Evolutionary conservation across 495 filamentous ascomycete genomes (phyloP), one percentile per base, ranked within the genome.

Genomic region (Daldinia childiae): DNA sequence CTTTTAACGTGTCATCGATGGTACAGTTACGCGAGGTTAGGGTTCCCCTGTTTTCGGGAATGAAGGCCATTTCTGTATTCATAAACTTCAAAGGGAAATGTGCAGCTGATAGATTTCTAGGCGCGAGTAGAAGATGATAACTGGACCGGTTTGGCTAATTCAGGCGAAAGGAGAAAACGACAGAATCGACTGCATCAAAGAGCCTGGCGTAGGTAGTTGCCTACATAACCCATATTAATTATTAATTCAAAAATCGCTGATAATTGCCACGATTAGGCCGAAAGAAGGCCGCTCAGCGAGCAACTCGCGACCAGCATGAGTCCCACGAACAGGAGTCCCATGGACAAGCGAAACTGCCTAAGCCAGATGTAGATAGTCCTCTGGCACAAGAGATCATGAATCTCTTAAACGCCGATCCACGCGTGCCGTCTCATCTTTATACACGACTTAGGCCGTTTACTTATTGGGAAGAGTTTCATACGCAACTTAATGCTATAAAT

Each of bases 181-280:
- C 75, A 78, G 61, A 79, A 75, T 38, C 70, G 77, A 48, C 41
- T 79, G 36, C 71, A 79, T 64, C 77, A 79, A 50, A 72, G 77
- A 43, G 73, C 74, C 7, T 77, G 71, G 69, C 65, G 74, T 78
- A 73, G 64, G 76, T 75, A 4, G 29, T n/a, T n/a, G n/a, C n/a
- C 48, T 21, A n/a, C 27, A 34, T 4, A 17, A 43, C 12, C 50
- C 21, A 6, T 19, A n/a, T 29, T 41, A 17, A 45, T 36, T 19
- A n/a, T n/a, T n/a, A n/a, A n/a, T n/a, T n/a, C n/a, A 11, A 17
- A 21, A 32, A 26, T 34, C 8, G 24, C 58, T 62, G 36, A 62
- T 24, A 9, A 4, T 15, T 55, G 24, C 9, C n/a, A 29, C 39
- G n/a, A 30, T 6, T 48, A 74, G 72, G 72, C 43, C 72, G 72